Evolutionary conservation across 495 filamentous ascomycete species (phyloP).

Genomic region (Neurospora africana): DNA sequence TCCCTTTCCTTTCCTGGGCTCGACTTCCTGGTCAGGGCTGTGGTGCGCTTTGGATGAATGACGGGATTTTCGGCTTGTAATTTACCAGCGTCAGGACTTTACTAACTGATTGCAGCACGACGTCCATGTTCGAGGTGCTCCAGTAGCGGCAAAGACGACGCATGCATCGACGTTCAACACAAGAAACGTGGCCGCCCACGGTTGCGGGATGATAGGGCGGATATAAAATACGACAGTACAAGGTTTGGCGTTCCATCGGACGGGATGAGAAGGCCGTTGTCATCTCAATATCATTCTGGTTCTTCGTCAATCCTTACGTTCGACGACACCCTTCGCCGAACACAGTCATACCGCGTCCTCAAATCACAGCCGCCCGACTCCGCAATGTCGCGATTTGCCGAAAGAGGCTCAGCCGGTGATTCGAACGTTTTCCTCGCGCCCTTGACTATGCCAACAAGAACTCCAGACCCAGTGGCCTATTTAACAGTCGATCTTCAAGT

Average conservation of each 20-base stretch:
- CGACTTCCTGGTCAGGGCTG: neutral
- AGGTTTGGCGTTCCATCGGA: constrained; percentile 35
- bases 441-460: constrained; percentile 29
- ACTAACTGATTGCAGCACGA: constrained; percentile 38
- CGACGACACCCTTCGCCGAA: constrained; percentile 39
- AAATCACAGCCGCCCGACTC: constrained; percentile 46
- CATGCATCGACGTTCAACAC: constrained; percentile 91
- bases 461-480: constrained; percentile 41
- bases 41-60: neutral
- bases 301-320: constrained; percentile 25
- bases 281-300: constrained; percentile 32
- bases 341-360: constrained; percentile 44
- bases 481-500: constrained; percentile 46
- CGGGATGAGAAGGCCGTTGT: constrained; percentile 35
- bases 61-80: neutral
- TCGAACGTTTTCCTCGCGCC: constrained; percentile 38
- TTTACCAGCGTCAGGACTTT: neutral
- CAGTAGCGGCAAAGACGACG: constrained; percentile 58
- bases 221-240: constrained; percentile 41
- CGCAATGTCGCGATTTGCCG: constrained; percentile 34
- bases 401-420: constrained; percentile 32
- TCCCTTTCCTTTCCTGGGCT: neutral
- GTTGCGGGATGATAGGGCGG: constrained; percentile 64
- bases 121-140: constrained; percentile 53
- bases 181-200: constrained; percentile 92